A percentile compares a stretch with the other conserved stretches of the same genome.
phyloP scores from a whole-genome alignment of 768 basidiomycete genomes.

The Tubosaeta sp. region DNA sequence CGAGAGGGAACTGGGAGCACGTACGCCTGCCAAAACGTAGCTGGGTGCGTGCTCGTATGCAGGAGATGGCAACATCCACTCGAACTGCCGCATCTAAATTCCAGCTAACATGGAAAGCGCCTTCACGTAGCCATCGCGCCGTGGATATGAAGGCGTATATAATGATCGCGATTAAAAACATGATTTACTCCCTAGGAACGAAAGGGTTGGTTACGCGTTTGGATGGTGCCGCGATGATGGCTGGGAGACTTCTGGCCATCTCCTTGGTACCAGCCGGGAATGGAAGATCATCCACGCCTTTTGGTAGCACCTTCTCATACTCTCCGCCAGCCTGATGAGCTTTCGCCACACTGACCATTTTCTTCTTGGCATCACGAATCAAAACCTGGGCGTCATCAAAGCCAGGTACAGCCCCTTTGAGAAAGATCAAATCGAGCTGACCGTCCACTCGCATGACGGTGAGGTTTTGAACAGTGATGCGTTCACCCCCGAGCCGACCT shows the following conservation, averaged over 20 bases:
- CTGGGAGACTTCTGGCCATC: conserved; percentile 62
- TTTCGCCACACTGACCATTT: conserved; percentile 54
- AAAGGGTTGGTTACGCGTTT: conserved; percentile 78
- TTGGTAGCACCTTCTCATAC: conserved; percentile 75
- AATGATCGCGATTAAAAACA: conserved; percentile 4
- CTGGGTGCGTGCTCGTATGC: background rate
- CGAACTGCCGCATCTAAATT: background rate
- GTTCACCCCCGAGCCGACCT: conserved; percentile 83
- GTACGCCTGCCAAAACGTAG: background rate
- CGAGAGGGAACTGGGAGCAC: background rate
- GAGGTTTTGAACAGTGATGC: conserved; percentile 84
- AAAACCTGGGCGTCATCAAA: conserved; percentile 83
- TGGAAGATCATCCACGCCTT: conserved; percentile 79
- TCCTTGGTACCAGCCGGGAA: conserved; percentile 88
- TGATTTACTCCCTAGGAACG: conserved; percentile 59
- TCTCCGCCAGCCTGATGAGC: conserved; percentile 68
- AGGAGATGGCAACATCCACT: background rate
- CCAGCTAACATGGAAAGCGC: background rate
- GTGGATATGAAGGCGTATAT: background rate
- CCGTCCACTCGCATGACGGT: conserved; percentile 86
- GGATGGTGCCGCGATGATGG: conserved; percentile 66
- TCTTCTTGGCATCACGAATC: conserved; percentile 88
- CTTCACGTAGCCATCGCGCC: background rate
- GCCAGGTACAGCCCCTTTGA: conserved; percentile 90
- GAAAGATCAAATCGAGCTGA: conserved; percentile 80